These are phyloP conservation scores for Termitomyces eurrhizus DNA, from an alignment of 768 basidiomycete species.

Conservation along the genomic window DNA sequence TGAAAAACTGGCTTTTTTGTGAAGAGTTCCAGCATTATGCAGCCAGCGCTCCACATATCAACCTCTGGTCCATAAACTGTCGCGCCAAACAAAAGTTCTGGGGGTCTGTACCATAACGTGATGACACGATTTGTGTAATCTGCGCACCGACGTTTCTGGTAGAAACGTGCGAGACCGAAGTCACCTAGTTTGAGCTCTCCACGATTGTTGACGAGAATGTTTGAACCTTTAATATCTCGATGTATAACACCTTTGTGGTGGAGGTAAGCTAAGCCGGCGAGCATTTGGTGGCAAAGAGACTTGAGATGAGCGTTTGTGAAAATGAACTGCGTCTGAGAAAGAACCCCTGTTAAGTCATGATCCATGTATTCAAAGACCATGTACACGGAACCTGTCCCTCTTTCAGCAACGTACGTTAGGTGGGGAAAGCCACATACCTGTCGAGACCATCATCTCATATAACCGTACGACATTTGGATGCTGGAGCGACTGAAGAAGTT, in stretches of 20 bases:
- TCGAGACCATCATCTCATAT: slow-evolving; percentile 98
- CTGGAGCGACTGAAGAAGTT: slow-evolving; percentile 85
- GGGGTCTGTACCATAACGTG: slow-evolving; percentile 97
- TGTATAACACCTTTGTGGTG: slow-evolving; percentile 97
- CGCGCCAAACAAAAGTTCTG: slow-evolving; percentile 91
- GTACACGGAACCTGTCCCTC: slow-evolving; percentile 76
- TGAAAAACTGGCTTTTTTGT: slow-evolving; percentile 97
- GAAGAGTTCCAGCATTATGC: slow-evolving; percentile 98
- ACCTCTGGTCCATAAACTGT: slow-evolving; percentile 97
- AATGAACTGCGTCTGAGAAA: slow-evolving; percentile 84
- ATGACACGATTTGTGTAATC: slow-evolving; percentile 99
- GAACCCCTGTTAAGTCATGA: slow-evolving; percentile 92
- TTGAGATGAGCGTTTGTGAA: slow-evolving; percentile 91
- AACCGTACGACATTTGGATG: slow-evolving; percentile 89
- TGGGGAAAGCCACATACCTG: slow-evolving; percentile 50
- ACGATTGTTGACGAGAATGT: slow-evolving; percentile 87
- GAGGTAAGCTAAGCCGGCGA: slow-evolving; percentile 89
- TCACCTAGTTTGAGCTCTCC: slow-evolving; percentile 96
- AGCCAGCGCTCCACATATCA: slow-evolving; percentile 99
- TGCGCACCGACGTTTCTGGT: slow-evolving; percentile 81
- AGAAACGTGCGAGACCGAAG: slow-evolving; percentile 96
- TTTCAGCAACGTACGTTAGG: slow-evolving; percentile 5
- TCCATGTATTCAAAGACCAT: slow-evolving; percentile 99
- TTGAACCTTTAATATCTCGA: slow-evolving; percentile 98
- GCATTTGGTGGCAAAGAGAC: slow-evolving; percentile 94